phyloP scores from a whole-genome alignment of 441 rosid species.

The Populus hybrid region DNA sequence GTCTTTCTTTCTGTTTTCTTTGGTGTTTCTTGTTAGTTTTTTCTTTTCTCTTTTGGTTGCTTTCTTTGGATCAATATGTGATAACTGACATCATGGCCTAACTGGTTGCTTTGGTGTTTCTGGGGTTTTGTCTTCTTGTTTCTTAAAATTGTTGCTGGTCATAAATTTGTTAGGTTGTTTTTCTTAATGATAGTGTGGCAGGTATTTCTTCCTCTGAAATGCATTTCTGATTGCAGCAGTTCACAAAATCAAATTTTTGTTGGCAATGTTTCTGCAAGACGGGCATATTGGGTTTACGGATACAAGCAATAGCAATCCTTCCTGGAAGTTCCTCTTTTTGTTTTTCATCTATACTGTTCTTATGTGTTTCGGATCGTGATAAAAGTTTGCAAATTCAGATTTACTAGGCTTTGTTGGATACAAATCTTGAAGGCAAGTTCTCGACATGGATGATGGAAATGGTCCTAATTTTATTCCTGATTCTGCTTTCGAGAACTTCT shows the following conservation, averaged over 20 bases:
- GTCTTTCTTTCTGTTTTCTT: neutral
- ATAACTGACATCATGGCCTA: neutral
- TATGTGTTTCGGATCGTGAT: constrained; percentile 32
- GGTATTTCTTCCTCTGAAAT: constrained; percentile 53
- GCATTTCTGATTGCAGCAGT: constrained; percentile 63
- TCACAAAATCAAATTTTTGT: constrained; percentile 48
- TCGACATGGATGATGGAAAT: constrained; percentile 55
- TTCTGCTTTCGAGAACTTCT: constrained; percentile 40
- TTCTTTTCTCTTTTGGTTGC: neutral
- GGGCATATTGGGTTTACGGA: constrained; percentile 42
- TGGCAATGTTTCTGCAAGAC: constrained; percentile 62
- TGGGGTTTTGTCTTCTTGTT: neutral
- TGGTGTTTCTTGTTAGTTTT: neutral
- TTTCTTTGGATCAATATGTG: neutral
- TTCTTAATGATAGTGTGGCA: constrained; percentile 26
- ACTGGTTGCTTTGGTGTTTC: neutral
- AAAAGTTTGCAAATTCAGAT: neutral
- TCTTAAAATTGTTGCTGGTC: neutral
- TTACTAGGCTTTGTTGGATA: constrained; percentile 27
- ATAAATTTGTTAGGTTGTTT: neutral
- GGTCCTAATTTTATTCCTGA: constrained; percentile 37
- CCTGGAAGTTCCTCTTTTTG: constrained; percentile 68
- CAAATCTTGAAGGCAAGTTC: constrained; percentile 19
- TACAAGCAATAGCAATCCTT: constrained; percentile 35
- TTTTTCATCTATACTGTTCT: constrained; percentile 60